A percentile compares a stretch with the other conserved stretches of the same genome.
Conservation (phyloP, 306 rosid species). For the Acacia confusa region DNA sequence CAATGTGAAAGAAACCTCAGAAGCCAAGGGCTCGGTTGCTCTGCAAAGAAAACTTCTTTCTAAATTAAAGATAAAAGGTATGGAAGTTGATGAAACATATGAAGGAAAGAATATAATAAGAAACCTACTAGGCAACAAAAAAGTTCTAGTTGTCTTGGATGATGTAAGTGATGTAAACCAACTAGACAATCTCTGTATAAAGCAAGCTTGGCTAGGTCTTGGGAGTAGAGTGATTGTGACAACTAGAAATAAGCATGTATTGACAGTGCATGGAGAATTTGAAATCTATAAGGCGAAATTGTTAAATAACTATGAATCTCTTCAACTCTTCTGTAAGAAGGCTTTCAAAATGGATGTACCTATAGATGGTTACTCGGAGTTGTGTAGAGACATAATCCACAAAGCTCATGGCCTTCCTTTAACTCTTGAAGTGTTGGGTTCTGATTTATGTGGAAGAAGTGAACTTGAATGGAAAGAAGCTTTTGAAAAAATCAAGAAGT, state of each 20-base stretch:
- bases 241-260: neutral
- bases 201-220: neutral
- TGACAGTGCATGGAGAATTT: neutral
- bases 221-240: neutral
- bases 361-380: neutral
- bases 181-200: neutral
- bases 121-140: neutral
- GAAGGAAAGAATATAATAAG: neutral
- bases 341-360: neutral
- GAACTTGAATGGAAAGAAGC: neutral
- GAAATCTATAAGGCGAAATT: neutral
- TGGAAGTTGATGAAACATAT: neutral
- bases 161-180: neutral
- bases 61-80: neutral
- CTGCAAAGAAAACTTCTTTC: neutral
- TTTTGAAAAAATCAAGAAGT: neutral
- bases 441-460: neutral
- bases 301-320: neutral
- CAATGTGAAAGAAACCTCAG: neutral
- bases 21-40: neutral
- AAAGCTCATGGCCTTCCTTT: neutral
- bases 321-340: neutral
- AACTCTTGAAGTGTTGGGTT: neutral
- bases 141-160: neutral
- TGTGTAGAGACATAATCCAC: neutral